These are phyloP conservation scores for Rhodotorula paludigena DNA, from an alignment of 768 basidiomycete species.

Conservation along the genomic window DNA sequence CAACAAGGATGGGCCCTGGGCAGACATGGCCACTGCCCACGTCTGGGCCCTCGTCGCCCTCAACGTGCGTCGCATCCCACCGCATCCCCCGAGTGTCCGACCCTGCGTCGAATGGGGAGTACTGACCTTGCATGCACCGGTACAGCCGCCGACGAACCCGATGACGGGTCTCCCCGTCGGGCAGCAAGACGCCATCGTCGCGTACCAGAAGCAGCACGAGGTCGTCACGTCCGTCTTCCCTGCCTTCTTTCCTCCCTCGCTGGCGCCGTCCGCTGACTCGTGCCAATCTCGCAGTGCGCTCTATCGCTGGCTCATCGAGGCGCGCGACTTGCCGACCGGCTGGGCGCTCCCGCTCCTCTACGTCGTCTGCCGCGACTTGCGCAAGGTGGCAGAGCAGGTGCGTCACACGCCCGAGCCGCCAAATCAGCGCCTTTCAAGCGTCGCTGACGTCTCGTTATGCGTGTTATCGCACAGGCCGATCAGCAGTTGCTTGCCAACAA, in stretches of 20 bases:
- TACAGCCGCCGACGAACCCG: background rate
- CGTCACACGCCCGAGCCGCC: background rate
- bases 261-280: background rate
- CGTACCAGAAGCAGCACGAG: constrained; percentile 28
- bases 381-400: constrained; percentile 31
- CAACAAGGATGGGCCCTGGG: background rate
- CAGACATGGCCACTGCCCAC: constrained; percentile 20
- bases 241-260: background rate
- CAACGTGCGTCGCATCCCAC: constrained; percentile 13
- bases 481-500: background rate
- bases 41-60: constrained; percentile 17
- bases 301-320: constrained; percentile 22
- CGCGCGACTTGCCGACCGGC: constrained; percentile 15
- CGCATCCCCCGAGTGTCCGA: background rate
- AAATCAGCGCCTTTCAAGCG: too few relatives aligned
- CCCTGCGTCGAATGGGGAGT: background rate
- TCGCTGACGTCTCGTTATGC: background rate
- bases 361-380: constrained; percentile 36
- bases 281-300: constrained; percentile 8
- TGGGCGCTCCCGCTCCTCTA: constrained; percentile 41
- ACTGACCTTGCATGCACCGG: too few relatives aligned
- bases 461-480: constrained; percentile 24
- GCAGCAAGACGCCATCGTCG: constrained; percentile 1
- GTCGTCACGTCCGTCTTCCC: constrained; percentile 19
- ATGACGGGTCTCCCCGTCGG: background rate